Base-by-base conservation (phyloP, 345 rosid species). In the Clausena lansium region DNA sequence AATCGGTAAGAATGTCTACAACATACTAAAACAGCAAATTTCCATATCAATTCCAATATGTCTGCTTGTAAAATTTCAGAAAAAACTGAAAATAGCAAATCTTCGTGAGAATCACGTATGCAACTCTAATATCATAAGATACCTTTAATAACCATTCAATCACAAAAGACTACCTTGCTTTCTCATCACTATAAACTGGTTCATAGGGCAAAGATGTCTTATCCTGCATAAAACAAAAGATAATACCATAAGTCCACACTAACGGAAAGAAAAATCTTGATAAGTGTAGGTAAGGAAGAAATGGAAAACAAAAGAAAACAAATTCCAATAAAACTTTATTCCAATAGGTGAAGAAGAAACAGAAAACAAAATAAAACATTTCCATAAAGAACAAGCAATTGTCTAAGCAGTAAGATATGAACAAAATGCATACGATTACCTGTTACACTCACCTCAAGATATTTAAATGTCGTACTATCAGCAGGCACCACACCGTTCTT, bases 401-500 rank as follows among this genome's bases (percentile, higher is more conserved):
- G 47, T 2, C 19, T 25, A n/a, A 65, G 69, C 47, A 79, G 35
- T 25, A 19, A 30, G 36, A 24, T 24, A 77, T 8, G 9, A 62
- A 60, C 58, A 17, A 64, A 10, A 64, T 39, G 28, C 60, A 63
- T 30, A 32, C 22, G 15, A 55, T 41, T 39, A 68, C 11, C 54
- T 33, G 24, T 50, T 1, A 33, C 59, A 17, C 81, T 79, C 61
- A 94, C 99, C 97, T 94, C 93, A 73, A 96, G 92, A 78, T 96
- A 96, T 84, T 92, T 87, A 75, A 88, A 90, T 72, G 99, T 96
- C 5, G 94, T 96, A 82, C 86, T 82, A 84, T 96, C 99, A 78
- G 98, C 95, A 22, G 98, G 98, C 72, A 96, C 86, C 62, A 96
- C 91, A 66, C 99, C 99, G 76, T 96, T 96, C 88, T 94, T 96